A percentile compares a stretch with the other conserved stretches of the same genome.
Conservation (phyloP, 352 stramenopile genomes). For the Pythium coloratum region DNA sequence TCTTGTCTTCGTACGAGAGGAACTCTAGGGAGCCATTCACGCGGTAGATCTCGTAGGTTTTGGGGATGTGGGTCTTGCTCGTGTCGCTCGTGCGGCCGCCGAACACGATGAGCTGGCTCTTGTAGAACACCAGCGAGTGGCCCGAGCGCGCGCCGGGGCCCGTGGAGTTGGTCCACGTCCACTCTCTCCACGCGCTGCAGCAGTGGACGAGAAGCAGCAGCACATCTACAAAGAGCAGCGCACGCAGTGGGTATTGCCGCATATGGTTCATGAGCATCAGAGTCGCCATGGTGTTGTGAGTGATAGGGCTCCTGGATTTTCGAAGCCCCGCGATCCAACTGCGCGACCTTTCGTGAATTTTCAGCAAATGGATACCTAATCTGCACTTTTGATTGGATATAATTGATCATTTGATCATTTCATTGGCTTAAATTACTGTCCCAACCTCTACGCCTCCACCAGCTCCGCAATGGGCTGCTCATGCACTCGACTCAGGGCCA, state of each 20-base stretch:
- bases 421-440: neutral
- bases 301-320: neutral
- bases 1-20: constrained; percentile 87
- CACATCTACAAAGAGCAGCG: neutral
- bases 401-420: neutral
- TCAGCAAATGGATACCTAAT: neutral
- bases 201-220: constrained; percentile 3
- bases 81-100: constrained; percentile 92
- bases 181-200: constrained; percentile 72
- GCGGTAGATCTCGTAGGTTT: constrained; percentile 88
- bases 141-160: constrained; percentile 77
- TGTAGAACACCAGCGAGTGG: constrained; percentile 88
- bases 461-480: neutral
- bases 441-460: neutral
- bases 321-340: neutral
- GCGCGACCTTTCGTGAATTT: constrained; percentile 6
- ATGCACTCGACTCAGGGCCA: neutral
- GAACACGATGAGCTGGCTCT: constrained; percentile 89
- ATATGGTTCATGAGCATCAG: neutral
- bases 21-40: constrained; percentile 86
- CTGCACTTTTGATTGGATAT: neutral
- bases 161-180: constrained; percentile 60
- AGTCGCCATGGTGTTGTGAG: neutral
- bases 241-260: neutral
- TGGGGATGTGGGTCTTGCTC: constrained; percentile 84